Base-by-base conservation (phyloP, 441 rosid genomes). In the Gossypium gossypioides region DNA sequence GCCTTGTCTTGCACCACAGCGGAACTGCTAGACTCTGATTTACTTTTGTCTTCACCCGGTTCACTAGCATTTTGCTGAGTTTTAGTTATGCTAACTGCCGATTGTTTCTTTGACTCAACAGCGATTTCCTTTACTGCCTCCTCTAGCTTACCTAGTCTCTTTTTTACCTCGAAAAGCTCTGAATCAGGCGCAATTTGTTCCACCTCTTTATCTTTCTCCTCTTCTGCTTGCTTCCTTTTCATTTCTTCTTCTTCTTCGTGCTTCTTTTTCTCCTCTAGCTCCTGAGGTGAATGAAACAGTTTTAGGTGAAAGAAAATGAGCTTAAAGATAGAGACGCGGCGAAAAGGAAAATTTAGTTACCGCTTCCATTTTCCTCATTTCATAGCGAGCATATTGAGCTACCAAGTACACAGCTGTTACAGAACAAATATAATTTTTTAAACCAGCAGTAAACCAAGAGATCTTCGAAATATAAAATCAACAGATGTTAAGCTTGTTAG, bases 321-420 rank as follows among this genome's bases (percentile, higher is more conserved):
- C 16, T 27, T 9, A 50, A 0, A 0, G 13, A 18, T 13, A 21
- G 68, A 52, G 63, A 60, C 12, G 1, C 44, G 15, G 66, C 55
- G 44, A 29, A 55, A 7, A 15, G 61, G 66, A 62, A 12, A 71
- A 6, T 5, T 2, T 56, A 68, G 77, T 91, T 79, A 88, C 97
- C 66, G 86, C 93, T 34, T 91, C 96, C 97, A 90, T 88, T 74
- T 76, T 86, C 82, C 81, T 86, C 87, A 93, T 90, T 75, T 86
- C 91, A 72, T 63, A 81, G 42, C 91, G 91, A 77, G 97, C 92
- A 75, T 88, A 91, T 65, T 85, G 91, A 67, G 96, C 97, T 74
- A 93, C 95, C 80, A 87, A 72, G 74, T 84, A 93, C 25, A 91
- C 93, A 79, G 93, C 96, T 91, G 93, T 82, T 46, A 69, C 76